These are phyloP conservation scores for Stereocaulon alpinum DNA, from an alignment of 495 filamentous ascomycete genomes.

Conservation along the genomic window DNA sequence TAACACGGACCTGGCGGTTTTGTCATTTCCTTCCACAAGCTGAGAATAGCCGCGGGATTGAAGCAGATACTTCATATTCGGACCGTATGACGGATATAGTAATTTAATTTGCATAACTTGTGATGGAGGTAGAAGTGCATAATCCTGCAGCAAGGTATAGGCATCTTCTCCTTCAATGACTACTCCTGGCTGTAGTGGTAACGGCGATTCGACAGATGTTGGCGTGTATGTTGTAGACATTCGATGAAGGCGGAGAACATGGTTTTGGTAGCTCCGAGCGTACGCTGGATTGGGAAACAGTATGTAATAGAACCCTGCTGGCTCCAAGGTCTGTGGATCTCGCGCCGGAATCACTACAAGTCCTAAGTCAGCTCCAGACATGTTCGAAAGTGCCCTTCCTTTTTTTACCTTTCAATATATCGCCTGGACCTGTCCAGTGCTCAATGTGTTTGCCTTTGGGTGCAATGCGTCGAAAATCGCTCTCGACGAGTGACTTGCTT, in stretches of 20 bases:
- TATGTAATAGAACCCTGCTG: slow-evolving; percentile 47
- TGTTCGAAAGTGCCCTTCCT: neutral
- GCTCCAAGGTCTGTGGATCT: slow-evolving; percentile 42
- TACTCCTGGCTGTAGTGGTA: slow-evolving; percentile 54
- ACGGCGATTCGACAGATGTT: slow-evolving; percentile 92
- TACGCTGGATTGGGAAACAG: slow-evolving; percentile 47
- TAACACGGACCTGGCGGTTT: slow-evolving; percentile 26
- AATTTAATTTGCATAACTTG: slow-evolving; percentile 21
- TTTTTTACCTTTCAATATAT: slow-evolving; percentile 32
- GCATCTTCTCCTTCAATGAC: slow-evolving; percentile 37
- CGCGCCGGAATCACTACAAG: slow-evolving; percentile 39
- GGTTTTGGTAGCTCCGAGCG: slow-evolving; percentile 43
- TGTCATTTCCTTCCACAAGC: slow-evolving; percentile 10
- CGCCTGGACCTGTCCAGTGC: slow-evolving; percentile 45
- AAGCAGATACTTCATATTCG: slow-evolving; percentile 20
- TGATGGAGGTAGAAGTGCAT: slow-evolving; percentile 41
- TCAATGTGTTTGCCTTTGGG: slow-evolving; percentile 52
- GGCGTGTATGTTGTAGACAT: slow-evolving; percentile 72
- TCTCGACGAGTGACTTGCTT: slow-evolving; percentile 44
- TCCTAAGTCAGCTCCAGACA: neutral
- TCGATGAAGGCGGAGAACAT: slow-evolving; percentile 36
- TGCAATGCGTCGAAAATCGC: slow-evolving; percentile 53
- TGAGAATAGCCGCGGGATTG: slow-evolving; percentile 23
- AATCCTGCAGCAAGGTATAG: slow-evolving; percentile 32
- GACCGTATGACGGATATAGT: slow-evolving; percentile 19